phyloP scores from a whole-genome alignment of 805 yeast species.

The Saccharomycopsis guyanensis region DNA sequence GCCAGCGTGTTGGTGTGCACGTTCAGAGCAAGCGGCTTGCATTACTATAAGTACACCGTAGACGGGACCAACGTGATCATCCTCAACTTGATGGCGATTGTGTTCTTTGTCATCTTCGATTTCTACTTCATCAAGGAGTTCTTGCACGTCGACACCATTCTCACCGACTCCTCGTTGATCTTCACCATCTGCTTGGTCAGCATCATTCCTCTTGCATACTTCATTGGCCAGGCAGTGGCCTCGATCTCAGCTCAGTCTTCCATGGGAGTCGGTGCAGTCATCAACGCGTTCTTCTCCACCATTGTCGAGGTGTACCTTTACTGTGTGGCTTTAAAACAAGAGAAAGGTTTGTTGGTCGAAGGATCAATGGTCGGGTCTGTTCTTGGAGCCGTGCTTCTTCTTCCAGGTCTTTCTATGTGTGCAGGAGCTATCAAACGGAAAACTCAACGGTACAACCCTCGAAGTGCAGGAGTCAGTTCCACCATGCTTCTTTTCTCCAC shows the following conservation, averaged over 20 bases:
- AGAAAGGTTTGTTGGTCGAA: conserved; percentile 84
- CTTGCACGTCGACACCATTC: conserved; percentile 32
- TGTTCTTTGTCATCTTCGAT: conserved; percentile 75
- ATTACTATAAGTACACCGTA: conserved; percentile 91
- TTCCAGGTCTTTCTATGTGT: conserved; percentile 96
- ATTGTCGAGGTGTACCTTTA: conserved; percentile 84
- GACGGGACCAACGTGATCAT: conserved; percentile 94
- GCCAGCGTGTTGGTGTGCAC: conserved; percentile 75
- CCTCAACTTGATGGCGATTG: conserved; percentile 74
- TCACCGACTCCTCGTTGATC: conserved; percentile 57
- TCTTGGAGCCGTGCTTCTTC: conserved; percentile 79
- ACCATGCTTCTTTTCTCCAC: conserved; percentile 90
- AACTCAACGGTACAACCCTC: conserved; percentile 92
- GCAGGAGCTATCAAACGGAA: conserved; percentile 91
- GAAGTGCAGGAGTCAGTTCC: conserved; percentile 94
- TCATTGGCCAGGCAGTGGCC: conserved; percentile 99
- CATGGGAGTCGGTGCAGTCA: conserved; percentile 98
- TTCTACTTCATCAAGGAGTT: conserved; percentile 53
- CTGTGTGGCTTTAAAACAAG: conserved; percentile 81
- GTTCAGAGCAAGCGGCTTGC: conserved; percentile 84
- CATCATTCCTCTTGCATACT: conserved; percentile 89
- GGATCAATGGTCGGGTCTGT: conserved; percentile 94
- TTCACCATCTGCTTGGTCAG: conserved; percentile 75
- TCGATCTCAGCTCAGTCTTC: conserved; percentile 97
- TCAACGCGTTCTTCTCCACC: conserved; percentile 95